Conservation (phyloP, 176 grass and related monocot species). For the Raddia guianensis region DNA sequence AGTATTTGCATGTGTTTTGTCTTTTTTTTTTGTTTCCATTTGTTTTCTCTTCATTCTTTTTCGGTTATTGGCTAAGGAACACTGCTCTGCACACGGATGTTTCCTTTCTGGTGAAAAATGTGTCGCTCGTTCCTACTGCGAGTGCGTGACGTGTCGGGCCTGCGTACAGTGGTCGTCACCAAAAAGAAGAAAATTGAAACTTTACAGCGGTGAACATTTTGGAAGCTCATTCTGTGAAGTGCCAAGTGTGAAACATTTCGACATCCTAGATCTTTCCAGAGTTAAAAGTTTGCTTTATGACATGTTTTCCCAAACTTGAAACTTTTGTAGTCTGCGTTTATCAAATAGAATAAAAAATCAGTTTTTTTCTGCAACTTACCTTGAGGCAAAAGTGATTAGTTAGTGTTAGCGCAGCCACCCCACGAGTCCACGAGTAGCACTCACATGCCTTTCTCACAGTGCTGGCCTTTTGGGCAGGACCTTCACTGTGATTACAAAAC, state of each 20-base stretch:
- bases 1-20: background rate
- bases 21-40: background rate
- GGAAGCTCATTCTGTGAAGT: background rate
- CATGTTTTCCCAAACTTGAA: too few species aligned
- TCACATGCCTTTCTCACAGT: too few species aligned
- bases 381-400: too few species aligned
- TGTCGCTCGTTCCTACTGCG: background rate
- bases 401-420: too few species aligned
- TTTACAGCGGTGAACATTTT: background rate
- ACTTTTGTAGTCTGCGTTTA: too few species aligned
- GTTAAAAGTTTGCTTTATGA: background rate
- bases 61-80: background rate
- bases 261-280: background rate
- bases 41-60: background rate
- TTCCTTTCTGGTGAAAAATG: constrained; percentile 1
- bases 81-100: background rate
- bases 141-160: background rate
- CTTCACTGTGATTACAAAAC: too few species aligned
- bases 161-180: background rate
- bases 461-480: too few species aligned
- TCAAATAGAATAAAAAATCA: too few species aligned
- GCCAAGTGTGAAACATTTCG: too few species aligned
- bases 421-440: too few species aligned
- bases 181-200: background rate
- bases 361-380: too few species aligned